These are phyloP conservation scores for Parafenestella ontariensis DNA, from an alignment of 2,329 filamentous ascomycete genomes.

Conservation along the genomic window DNA sequence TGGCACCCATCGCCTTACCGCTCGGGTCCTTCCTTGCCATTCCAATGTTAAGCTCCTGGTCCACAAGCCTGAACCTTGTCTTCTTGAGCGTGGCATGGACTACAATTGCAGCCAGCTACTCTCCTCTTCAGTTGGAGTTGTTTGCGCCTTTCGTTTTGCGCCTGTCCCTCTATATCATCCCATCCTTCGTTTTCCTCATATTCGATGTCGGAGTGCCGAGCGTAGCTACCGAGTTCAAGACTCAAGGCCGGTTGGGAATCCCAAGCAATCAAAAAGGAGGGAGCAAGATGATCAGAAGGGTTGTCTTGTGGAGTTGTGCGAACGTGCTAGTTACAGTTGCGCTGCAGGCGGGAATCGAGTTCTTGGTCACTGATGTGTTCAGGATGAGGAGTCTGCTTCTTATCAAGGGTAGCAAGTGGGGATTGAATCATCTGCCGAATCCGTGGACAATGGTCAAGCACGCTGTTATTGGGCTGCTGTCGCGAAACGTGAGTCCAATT, in stretches of 20 bases:
- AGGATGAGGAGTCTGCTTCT: constrained; percentile 63
- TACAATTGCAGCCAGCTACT: constrained; percentile 79
- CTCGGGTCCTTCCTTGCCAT: constrained; percentile 71
- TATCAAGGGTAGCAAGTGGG: constrained; percentile 65
- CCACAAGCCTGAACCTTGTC: constrained; percentile 80
- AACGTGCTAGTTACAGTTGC: constrained; percentile 63
- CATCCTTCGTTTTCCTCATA: constrained; percentile 73
- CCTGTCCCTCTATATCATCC: constrained; percentile 73
- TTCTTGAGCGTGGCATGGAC: constrained; percentile 94
- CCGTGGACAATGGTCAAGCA: constrained; percentile 68
- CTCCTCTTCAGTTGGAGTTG: constrained; percentile 76
- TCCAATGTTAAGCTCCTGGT: constrained; percentile 76
- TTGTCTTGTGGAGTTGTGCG: constrained; percentile 61
- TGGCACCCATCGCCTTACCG: constrained; percentile 48
- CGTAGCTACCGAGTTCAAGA: constrained; percentile 72
- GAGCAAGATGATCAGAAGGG: constrained; percentile 54
- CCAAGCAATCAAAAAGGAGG: constrained; percentile 51
- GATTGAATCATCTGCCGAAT: constrained; percentile 67
- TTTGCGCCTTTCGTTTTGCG: constrained; percentile 73
- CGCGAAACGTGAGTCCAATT: constrained; percentile 61
- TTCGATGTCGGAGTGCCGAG: constrained; percentile 77
- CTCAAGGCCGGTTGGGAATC: constrained; percentile 63
- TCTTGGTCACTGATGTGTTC: constrained; percentile 61
- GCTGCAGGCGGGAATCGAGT: constrained; percentile 64
- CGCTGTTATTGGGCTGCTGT: constrained; percentile 59